Evolutionary conservation across 805 yeast species (phyloP), one percentile per base, ranked within the genome.

Genomic region (Brettanomyces sp.): DNA sequence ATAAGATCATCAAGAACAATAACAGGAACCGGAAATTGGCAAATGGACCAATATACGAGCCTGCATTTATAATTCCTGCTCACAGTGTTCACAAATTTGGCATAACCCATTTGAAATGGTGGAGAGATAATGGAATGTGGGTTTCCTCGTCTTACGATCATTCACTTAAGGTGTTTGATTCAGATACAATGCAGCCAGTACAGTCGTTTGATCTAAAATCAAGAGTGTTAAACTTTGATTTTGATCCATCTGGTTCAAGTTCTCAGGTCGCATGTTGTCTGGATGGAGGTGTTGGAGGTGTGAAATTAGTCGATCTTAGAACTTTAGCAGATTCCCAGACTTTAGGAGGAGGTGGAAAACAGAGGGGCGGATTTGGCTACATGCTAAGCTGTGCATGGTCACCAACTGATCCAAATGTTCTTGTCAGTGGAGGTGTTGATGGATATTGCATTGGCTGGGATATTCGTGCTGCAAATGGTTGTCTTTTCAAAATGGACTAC

Each of bases 91-190:
- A 90, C 57, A 60, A 66, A 18, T 87, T 72, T 59, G 95, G 96
- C 0, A 70, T 90, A 0, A 84, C 95, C 0, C 65, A 76, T 13
- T 68, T 86, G 1, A 69, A 73, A 54, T 90, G 97, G 97, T 91
- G 96, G 91, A 89, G 93, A 0, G 97, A 90, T 62, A 78, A 81
- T 33, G 96, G 96, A 1, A 72, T 90, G 80, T 89, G 88, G 65
- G 71, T 88, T 18, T 75, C 88, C 3, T 79, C 88, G 1, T 86
- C 96, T 0, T 87, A 80, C 60, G 97, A 90, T 61, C 78, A 76
- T 47, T 74, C 79, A 0, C 75, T 89, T 22, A 84, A 81, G 50
- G 70, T 88, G 1, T 90, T 95, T 95, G 96, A 88, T 58, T 74
- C 96, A 0, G 73, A 73, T 46, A 65, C 73, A 14, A 64, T 89